These are phyloP conservation scores for Candida odintsovae DNA, from an alignment of 805 yeast species.

Conservation along the genomic window DNA sequence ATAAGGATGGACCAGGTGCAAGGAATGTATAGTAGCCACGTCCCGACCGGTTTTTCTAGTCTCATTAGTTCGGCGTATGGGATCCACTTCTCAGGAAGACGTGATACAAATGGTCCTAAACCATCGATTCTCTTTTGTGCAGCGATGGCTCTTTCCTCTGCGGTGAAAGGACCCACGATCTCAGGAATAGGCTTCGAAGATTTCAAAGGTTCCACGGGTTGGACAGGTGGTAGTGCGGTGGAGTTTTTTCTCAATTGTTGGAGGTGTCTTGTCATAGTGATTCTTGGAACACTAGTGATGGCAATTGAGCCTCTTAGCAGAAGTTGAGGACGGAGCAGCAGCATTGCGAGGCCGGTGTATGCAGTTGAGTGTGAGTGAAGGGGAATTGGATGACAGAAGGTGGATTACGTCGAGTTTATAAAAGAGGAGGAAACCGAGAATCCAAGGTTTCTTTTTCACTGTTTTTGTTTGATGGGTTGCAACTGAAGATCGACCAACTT, in stretches of 20 bases:
- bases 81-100: constrained; percentile 65
- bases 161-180: constrained; percentile 1
- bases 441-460: no score
- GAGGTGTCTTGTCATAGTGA: neutral
- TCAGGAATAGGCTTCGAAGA: neutral
- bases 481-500: no score
- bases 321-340: neutral
- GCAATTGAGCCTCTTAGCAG: neutral
- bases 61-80: constrained; percentile 94
- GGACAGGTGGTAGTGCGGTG: neutral
- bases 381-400: no score
- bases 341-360: neutral
- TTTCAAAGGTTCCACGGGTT: neutral
- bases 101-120: constrained; percentile 45
- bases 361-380: neutral
- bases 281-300: neutral
- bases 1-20: constrained; percentile 90
- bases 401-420: no score
- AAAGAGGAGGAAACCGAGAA: no score
- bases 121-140: constrained; percentile 39
- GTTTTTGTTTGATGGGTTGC: no score
- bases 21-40: constrained; percentile 76
- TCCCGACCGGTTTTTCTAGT: constrained; percentile 94
- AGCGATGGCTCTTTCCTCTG: constrained; percentile 14
- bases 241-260: neutral